phyloP scores from a whole-genome alignment of 169 alveolate genomes.

The Toxoplasma gondii region DNA sequence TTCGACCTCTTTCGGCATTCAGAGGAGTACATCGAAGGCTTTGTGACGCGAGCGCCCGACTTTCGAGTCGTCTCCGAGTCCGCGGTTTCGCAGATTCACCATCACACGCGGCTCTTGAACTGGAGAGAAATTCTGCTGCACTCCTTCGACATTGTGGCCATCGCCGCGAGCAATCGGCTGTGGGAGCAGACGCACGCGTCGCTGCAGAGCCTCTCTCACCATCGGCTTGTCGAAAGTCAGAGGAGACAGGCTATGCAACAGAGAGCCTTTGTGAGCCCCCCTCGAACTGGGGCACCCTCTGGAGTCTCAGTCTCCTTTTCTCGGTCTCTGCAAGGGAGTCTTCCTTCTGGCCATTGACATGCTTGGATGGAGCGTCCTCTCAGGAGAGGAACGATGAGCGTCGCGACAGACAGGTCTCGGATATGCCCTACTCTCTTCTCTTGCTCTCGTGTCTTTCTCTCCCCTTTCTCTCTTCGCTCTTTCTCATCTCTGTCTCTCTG shows the following conservation, averaged over 20 bases:
- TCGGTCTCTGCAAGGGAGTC: too few species aligned
- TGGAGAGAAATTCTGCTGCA: slow-evolving; percentile 4
- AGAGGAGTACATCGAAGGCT: slow-evolving; percentile 26
- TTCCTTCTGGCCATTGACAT: too few species aligned
- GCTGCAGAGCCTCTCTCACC: neutral
- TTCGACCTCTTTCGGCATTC: neutral
- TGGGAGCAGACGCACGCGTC: neutral
- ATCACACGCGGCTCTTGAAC: neutral
- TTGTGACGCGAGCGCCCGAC: neutral
- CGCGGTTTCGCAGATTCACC: neutral
- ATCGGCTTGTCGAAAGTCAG: neutral
- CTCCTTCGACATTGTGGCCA: neutral
- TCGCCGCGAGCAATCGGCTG: slow-evolving; percentile 19
- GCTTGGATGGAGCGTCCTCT: too few species aligned
- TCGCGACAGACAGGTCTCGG: too few species aligned
- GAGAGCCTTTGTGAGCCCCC: neutral
- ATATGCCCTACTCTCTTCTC: neutral
- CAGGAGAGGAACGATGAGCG: too few species aligned
- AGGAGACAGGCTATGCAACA: neutral
- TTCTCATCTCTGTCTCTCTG: neutral
- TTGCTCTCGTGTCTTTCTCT: neutral
- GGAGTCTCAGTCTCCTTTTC: too few species aligned
- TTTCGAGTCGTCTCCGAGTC: neutral
- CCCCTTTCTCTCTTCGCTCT: neutral
- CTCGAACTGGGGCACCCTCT: neutral